Conservation (phyloP, 768 basidiomycete species). For the Boletus sensibilis region DNA sequence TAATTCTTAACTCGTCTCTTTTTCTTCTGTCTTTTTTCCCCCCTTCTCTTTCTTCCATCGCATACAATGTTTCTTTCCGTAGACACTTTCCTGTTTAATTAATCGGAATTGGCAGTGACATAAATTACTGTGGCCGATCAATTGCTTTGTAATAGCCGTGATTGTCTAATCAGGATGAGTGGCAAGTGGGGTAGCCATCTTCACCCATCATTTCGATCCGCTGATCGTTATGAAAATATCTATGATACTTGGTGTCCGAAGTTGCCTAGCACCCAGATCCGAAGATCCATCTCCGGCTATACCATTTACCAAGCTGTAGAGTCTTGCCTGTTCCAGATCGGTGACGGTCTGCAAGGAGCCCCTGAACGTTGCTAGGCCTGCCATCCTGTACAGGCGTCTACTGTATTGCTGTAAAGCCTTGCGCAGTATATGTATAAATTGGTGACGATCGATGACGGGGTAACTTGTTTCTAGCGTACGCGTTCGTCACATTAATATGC, state of each 20-base stretch:
- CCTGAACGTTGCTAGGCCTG: not conserved
- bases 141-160: not conserved
- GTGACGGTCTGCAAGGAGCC: not conserved
- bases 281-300: constrained; percentile 9
- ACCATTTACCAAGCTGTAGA: constrained; percentile 28
- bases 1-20: not conserved
- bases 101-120: not conserved
- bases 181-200: not conserved
- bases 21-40: not conserved
- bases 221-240: constrained; percentile 1
- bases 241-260: not conserved
- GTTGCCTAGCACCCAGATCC: not conserved
- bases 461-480: not conserved
- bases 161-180: constrained; percentile 2
- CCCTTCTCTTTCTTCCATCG: not conserved
- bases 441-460: not conserved
- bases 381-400: constrained; percentile 31
- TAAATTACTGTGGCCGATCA: constrained; percentile 1
- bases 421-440: not conserved
- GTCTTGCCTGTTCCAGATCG: not conserved
- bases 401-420: not conserved
- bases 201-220: not conserved
- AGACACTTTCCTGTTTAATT: not conserved
- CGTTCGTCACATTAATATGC: not conserved
- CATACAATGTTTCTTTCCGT: not conserved